Conservation (phyloP, 2,329 filamentous ascomycete species). For the Harringtonia lauricola region DNA sequence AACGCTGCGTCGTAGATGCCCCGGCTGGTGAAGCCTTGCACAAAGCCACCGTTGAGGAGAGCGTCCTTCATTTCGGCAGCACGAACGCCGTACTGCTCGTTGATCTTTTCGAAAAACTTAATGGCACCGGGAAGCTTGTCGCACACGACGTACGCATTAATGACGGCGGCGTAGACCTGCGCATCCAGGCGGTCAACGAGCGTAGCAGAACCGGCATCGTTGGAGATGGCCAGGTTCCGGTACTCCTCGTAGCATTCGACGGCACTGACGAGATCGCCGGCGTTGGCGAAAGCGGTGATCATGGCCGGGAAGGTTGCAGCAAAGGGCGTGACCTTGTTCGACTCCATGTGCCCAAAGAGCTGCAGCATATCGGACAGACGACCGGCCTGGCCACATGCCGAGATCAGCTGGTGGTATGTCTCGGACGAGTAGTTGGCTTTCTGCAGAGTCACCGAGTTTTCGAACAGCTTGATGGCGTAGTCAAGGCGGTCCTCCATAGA, state of each 20-base stretch:
- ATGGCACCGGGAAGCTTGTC: conserved; percentile 71
- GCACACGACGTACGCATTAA: conserved; percentile 77
- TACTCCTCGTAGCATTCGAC: conserved; percentile 96
- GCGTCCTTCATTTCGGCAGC: conserved; percentile 56
- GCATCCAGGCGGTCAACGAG: conserved; percentile 66
- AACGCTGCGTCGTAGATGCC: conserved; percentile 65
- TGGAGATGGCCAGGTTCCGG: conserved; percentile 72
- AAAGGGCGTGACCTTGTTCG: conserved; percentile 59
- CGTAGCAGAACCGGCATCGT: conserved; percentile 62
- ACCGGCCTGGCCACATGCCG: conserved; percentile 73
- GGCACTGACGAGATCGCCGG: conserved; percentile 73
- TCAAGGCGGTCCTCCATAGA: conserved; percentile 78
- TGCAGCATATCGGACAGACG: conserved; percentile 81
- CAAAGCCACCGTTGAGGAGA: conserved; percentile 63
- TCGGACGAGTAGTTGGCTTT: conserved; percentile 62
- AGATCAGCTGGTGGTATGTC: conserved; percentile 77
- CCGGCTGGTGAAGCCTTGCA: conserved; percentile 63
- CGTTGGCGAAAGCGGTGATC: conserved; percentile 84
- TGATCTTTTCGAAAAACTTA: conserved; percentile 76
- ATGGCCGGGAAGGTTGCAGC: conserved; percentile 81
- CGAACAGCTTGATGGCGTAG: conserved; percentile 77
- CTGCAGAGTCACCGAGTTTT: conserved; percentile 56
- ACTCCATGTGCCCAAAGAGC: conserved; percentile 86
- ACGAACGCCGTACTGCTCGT: conserved; percentile 47
- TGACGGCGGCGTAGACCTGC: conserved; percentile 80